A percentile compares a stretch with the other conserved stretches of the same genome.
Evolutionary conservation across 306 rosid genomes (phyloP).

Genomic region (Castanopsis chinensis): DNA sequence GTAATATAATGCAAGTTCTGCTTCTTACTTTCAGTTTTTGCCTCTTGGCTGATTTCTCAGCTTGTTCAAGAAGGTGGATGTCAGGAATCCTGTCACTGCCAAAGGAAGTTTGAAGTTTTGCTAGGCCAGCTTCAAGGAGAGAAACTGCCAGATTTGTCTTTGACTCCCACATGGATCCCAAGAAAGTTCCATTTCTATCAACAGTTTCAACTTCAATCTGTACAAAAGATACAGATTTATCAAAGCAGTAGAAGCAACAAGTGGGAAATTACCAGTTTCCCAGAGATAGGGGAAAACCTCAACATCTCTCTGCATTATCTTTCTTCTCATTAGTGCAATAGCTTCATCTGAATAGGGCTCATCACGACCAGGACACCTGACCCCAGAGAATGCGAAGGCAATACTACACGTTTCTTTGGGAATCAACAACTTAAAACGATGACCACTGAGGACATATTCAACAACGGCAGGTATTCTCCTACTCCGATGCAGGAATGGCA

Average conservation of each 20-base stretch:
- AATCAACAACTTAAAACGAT: constrained; percentile 92
- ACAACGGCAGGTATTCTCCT: constrained; percentile 90
- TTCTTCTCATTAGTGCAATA: constrained; percentile 91
- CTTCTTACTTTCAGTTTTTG: constrained; percentile 82
- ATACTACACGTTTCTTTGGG: constrained; percentile 98
- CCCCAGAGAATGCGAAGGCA: constrained; percentile 92
- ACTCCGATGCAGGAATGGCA: constrained; percentile 87
- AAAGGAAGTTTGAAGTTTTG: constrained; percentile 83
- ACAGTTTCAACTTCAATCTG: constrained; percentile 97
- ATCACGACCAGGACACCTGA: constrained; percentile 94
- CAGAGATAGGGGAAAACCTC: constrained; percentile 54
- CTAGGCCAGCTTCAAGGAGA: constrained; percentile 93
- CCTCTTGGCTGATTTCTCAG: constrained; percentile 79
- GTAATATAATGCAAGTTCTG: background rate
- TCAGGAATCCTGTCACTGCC: constrained; percentile 89
- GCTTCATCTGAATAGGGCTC: constrained; percentile 96
- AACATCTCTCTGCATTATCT: constrained; percentile 98
- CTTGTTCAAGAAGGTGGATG: constrained; percentile 76
- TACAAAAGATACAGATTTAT: constrained; percentile 6
- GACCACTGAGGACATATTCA: constrained; percentile 99
- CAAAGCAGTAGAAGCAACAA: constrained; percentile 10
- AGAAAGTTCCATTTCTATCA: constrained; percentile 89
- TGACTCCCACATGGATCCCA: constrained; percentile 97
- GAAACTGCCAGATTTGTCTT: constrained; percentile 63
- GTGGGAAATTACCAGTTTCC: constrained; percentile 1